Percentiles rank a stretch among this genome's conserved stretches.
Evolutionary conservation across 768 basidiomycete species (phyloP).

Genomic region (Mycena filopes): DNA sequence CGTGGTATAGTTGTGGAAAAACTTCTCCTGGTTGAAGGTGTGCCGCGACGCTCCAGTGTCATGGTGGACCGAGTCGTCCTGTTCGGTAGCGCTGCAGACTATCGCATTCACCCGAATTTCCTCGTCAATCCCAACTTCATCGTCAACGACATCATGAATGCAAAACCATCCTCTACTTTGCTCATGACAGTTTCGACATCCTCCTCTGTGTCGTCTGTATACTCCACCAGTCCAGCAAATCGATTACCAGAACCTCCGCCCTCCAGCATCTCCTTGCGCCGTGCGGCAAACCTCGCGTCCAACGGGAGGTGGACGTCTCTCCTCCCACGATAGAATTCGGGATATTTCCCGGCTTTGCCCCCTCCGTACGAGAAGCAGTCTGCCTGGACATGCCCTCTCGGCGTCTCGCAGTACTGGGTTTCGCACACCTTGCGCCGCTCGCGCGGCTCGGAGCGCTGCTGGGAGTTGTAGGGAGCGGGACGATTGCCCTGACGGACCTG

Average conservation of each 20-base stretch:
- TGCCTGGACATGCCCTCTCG: slow-evolving; percentile 32
- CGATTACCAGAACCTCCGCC: slow-evolving; percentile 3
- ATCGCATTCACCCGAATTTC: slow-evolving; percentile 12
- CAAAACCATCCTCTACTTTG: slow-evolving; percentile 8
- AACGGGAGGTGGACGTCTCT: slow-evolving; percentile 27
- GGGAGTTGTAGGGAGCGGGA: not conserved
- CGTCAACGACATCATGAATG: slow-evolving; percentile 8
- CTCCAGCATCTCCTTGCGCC: slow-evolving; percentile 6
- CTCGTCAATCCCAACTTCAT: slow-evolving; percentile 19
- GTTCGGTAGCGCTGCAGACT: not conserved
- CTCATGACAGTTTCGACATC: not conserved
- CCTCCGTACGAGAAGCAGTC: slow-evolving; percentile 43
- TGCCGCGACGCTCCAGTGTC: slow-evolving; percentile 34
- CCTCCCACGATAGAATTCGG: slow-evolving; percentile 16
- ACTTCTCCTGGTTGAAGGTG: slow-evolving; percentile 9
- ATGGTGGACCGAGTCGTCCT: slow-evolving; percentile 18
- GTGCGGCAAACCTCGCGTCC: slow-evolving; percentile 17
- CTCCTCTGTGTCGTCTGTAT: slow-evolving; percentile 21
- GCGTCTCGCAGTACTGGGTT: slow-evolving; percentile 34
- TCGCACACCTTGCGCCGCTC: slow-evolving; percentile 15
- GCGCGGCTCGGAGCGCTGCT: slow-evolving; percentile 3
- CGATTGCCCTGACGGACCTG: not conserved
- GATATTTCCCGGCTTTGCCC: slow-evolving; percentile 43
- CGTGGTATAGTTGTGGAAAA: slow-evolving; percentile 19
- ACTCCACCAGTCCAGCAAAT: slow-evolving; percentile 20